These are phyloP conservation scores for Trichophyton schoenleinii DNA, from an alignment of 2,329 filamentous ascomycete species.

Conservation along the genomic window DNA sequence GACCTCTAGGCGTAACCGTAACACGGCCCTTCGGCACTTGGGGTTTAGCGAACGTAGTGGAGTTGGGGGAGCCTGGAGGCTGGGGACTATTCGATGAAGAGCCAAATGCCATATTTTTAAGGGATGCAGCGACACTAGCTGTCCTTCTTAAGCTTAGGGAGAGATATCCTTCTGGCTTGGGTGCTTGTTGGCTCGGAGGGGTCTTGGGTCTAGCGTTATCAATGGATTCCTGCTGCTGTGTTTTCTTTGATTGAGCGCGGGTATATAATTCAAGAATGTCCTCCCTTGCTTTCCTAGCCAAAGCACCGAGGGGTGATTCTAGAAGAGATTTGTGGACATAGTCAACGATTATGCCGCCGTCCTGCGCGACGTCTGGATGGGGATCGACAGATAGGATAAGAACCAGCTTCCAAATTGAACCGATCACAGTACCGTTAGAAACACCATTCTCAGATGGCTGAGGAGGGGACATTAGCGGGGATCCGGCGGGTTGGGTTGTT, in stretches of 20 bases:
- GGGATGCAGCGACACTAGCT: slow-evolving; percentile 51
- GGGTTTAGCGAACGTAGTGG: slow-evolving; percentile 11
- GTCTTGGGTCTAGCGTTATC: slow-evolving; percentile 31
- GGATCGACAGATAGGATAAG: slow-evolving; percentile 86
- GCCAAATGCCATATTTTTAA: slow-evolving; percentile 50
- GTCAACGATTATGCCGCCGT: slow-evolving; percentile 76
- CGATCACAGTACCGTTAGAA: slow-evolving; percentile 81
- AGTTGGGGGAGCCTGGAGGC: slow-evolving; percentile 17
- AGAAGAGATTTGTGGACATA: slow-evolving; percentile 68
- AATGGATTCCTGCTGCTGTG: slow-evolving; percentile 25
- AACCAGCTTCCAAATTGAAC: slow-evolving; percentile 87
- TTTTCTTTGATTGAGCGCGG: slow-evolving; percentile 26
- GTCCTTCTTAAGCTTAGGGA: slow-evolving; percentile 49
- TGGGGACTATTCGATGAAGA: slow-evolving; percentile 15
- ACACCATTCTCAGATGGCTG: slow-evolving; percentile 39
- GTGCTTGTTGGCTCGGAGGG: slow-evolving; percentile 37
- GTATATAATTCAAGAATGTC: slow-evolving; percentile 39
- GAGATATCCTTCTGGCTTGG: slow-evolving; percentile 49
- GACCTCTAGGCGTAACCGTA: slow-evolving; percentile 36
- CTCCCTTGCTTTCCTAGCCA: slow-evolving; percentile 60
- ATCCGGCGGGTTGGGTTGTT: slow-evolving; percentile 32
- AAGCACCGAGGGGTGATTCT: slow-evolving; percentile 59
- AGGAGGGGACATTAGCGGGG: slow-evolving; percentile 16
- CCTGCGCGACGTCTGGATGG: slow-evolving; percentile 79
- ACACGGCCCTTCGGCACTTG: slow-evolving; percentile 21